Evolutionary conservation across 495 filamentous ascomycete genomes (phyloP).

Genomic region (Xeromyces bisporus): DNA sequence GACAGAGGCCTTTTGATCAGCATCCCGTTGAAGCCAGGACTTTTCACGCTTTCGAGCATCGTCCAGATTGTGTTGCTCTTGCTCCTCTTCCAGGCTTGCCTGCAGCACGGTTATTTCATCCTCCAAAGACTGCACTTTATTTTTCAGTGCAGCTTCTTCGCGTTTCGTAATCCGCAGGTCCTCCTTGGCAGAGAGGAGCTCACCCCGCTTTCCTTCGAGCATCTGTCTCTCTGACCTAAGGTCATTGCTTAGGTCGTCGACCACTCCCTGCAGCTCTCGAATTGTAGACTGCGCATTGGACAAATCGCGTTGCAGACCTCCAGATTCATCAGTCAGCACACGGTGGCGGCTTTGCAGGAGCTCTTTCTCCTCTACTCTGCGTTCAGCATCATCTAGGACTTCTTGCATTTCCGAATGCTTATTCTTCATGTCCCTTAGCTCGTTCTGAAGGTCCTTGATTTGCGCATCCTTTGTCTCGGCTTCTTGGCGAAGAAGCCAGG

Average conservation of each 20-base stretch:
- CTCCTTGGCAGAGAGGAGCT: conserved; percentile 45
- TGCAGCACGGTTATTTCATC: conserved; percentile 69
- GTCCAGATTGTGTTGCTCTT: conserved; percentile 43
- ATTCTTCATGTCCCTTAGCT: conserved; percentile 23
- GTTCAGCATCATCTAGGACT: conserved; percentile 36
- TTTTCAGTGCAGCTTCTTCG: conserved; percentile 42
- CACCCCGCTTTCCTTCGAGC: conserved; percentile 34
- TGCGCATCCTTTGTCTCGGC: conserved; percentile 38
- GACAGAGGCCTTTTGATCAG: conserved; percentile 35
- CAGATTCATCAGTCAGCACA: conserved; percentile 50
- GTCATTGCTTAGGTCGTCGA: conserved; percentile 43
- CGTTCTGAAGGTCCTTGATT: conserved; percentile 20
- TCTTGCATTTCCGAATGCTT: conserved; percentile 33
- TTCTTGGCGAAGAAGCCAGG: conserved; percentile 40
- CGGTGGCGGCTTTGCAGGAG: conserved; percentile 53
- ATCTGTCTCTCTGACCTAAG: conserved; percentile 39
- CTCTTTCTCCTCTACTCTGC: conserved; percentile 48
- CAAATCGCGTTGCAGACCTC: conserved; percentile 46
- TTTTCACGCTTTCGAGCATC: conserved; percentile 47
- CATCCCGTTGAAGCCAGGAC: conserved; percentile 44
- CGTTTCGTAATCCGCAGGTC: conserved; percentile 50
- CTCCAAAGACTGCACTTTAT: conserved; percentile 58
- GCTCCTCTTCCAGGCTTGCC: conserved; percentile 56
- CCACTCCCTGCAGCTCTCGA: conserved; percentile 37
- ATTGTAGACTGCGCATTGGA: conserved; percentile 36